Conservation (phyloP, 2,329 filamentous ascomycete genomes). For the Colletotrichum ledebouriae region DNA sequence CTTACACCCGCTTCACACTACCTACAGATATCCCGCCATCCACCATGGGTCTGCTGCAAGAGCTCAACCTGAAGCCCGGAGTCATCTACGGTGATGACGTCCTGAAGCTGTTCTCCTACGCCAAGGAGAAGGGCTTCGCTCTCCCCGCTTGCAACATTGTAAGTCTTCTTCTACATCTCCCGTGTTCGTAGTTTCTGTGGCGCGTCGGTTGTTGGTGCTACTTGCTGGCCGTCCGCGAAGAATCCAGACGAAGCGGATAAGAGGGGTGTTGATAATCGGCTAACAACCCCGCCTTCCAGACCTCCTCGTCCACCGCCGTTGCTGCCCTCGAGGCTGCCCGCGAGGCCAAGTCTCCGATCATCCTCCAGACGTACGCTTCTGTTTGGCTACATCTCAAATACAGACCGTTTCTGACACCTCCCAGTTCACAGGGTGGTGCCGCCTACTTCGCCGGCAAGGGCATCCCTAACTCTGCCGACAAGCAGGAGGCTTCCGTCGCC, state of each 20-base stretch:
- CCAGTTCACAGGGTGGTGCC: slow-evolving; percentile 85
- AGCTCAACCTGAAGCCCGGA: slow-evolving; percentile 65
- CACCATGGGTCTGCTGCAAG: slow-evolving; percentile 52
- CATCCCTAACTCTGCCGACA: slow-evolving; percentile 76
- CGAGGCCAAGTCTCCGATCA: slow-evolving; percentile 90
- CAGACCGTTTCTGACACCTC: slow-evolving; percentile 22
- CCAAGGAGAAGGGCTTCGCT: slow-evolving; percentile 87
- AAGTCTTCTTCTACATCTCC: slow-evolving; percentile 20
- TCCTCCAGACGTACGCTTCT: slow-evolving; percentile 78
- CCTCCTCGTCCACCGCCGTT: slow-evolving; percentile 86
- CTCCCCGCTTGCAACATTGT: slow-evolving; percentile 90
- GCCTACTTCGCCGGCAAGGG: slow-evolving; percentile 95
- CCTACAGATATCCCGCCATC: slow-evolving; percentile 36
- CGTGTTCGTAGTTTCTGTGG: not conserved
- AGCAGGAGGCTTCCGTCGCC: slow-evolving; percentile 90
- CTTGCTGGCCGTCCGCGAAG: not conserved
- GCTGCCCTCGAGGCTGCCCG: slow-evolving; percentile 94
- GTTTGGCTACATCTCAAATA: not conserved
- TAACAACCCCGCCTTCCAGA: slow-evolving; percentile 52
- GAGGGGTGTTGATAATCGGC: slow-evolving; percentile 23
- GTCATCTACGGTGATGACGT: slow-evolving; percentile 69
- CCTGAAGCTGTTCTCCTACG: slow-evolving; percentile 85
- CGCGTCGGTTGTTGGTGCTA: not conserved
- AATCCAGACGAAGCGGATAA: not conserved
- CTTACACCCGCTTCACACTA: slow-evolving; percentile 7